Evolutionary conservation across 768 basidiomycete species (phyloP), one percentile per base, ranked within the genome.

Genomic region (Leucocoprinus sp.): DNA sequence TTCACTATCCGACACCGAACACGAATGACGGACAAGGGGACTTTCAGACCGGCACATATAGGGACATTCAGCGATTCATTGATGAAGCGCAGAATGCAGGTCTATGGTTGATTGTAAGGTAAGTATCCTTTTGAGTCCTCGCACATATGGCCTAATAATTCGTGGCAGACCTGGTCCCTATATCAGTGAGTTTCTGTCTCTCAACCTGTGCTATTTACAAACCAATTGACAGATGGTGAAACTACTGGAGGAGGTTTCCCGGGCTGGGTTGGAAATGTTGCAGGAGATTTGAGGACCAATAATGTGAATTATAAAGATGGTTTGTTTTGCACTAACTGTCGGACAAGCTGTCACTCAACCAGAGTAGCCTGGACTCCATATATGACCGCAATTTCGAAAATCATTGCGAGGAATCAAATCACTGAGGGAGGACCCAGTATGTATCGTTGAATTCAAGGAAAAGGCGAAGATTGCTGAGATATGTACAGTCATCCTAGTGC

Each of bases 181-280:
- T 51, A 71, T 76, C 49, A 76, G 74, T 72, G 48, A 42, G 64
- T 37, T 27, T 12, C 34, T 15, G 3, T 5, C 2, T 21, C 5
- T 5, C 18, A 8, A 4, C 22, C 14, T 5, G 34, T 14, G 21
- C 14, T 15, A 15, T n/a, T 8, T 23, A n/a, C 27, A 22, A n/a
- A 27, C 8, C 39, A 8, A 42, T 7, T 1, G 8, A 1, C 34
- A 58, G 71, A 74, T 52, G 72, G 54, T 5, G 74, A 75, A 56
- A 74, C 74, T 3, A 74, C 74, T 3, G 74, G 74, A 5, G 74
- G 74, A 12, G 74, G 76, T 4, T 75, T 78, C 50, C 77, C 78
- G 9, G 76, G 76, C 4, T 78, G 75, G 76, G 72, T 74, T 26
- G 75, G 71, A 6, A 74, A 75, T 56, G 70, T 74, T 21, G 69